phyloP scores from a whole-genome alignment of 106 monocot genomes.

The Platanthera guangdongensis region DNA sequence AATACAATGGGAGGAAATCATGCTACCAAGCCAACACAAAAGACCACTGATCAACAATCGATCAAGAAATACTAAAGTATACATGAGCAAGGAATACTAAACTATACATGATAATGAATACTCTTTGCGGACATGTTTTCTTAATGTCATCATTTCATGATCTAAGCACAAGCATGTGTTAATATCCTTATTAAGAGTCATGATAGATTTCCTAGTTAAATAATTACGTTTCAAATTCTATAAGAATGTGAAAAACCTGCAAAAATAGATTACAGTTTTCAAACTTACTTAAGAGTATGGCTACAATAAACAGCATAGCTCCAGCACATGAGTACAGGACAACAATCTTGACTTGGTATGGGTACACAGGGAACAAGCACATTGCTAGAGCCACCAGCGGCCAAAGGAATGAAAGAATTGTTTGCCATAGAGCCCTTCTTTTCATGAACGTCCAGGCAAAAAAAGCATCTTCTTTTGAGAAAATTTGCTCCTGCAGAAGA shows the following conservation, averaged over 20 bases:
- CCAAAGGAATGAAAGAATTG: conserved; percentile 95
- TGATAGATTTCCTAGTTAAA: neutral
- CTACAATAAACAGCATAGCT: conserved; percentile 69
- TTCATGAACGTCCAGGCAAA: conserved; percentile 98
- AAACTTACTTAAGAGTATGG: conserved; percentile 66
- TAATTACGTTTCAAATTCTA: conserved; percentile 1
- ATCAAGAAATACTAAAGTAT: neutral
- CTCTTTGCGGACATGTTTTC: neutral
- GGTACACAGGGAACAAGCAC: conserved; percentile 96
- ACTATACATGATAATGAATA: neutral
- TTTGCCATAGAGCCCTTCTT: conserved; percentile 80
- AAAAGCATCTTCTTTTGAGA: conserved; percentile 88
- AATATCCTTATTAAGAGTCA: neutral
- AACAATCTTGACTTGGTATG: conserved; percentile 95
- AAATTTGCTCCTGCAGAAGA: conserved; percentile 72
- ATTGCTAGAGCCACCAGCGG: conserved; percentile 83
- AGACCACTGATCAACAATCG: neutral
- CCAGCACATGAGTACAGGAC: conserved; percentile 96
- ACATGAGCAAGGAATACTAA: neutral
- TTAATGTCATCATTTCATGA: neutral
- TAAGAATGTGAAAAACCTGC: neutral
- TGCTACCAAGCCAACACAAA: neutral
- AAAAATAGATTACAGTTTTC: neutral
- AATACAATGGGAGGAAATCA: neutral
- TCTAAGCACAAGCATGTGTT: neutral